A percentile compares a stretch with the other conserved stretches of the same genome.
Evolutionary conservation across 2,329 filamentous ascomycete species (phyloP).

Genomic region (Calonectria hawksworthii): DNA sequence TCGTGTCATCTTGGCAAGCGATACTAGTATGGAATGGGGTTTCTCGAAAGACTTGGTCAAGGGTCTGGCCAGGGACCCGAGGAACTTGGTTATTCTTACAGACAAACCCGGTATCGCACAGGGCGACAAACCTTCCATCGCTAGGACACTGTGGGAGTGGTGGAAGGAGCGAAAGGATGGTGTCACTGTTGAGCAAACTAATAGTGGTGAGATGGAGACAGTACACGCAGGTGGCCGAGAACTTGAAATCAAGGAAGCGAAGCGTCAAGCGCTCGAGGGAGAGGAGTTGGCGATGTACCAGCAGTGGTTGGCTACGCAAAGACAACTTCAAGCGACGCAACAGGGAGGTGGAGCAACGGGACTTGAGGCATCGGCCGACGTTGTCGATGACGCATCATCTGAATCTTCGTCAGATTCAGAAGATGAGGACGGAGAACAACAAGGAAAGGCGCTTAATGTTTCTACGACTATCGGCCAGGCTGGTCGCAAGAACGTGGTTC

Average conservation of each 20-base stretch:
- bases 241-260: slow-evolving; percentile 72
- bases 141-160: slow-evolving; percentile 83
- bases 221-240: slow-evolving; percentile 75
- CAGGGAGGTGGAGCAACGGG: slow-evolving; percentile 77
- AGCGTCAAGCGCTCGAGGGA: slow-evolving; percentile 76
- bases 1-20: slow-evolving; percentile 90
- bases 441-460: slow-evolving; percentile 91
- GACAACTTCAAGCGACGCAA: slow-evolving; percentile 86
- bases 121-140: slow-evolving; percentile 69
- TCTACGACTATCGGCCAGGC: slow-evolving; percentile 88
- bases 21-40: slow-evolving; percentile 93
- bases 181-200: slow-evolving; percentile 69
- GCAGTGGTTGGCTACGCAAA: slow-evolving; percentile 90
- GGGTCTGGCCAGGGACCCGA: slow-evolving; percentile 79
- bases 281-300: slow-evolving; percentile 88
- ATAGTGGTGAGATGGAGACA: slow-evolving; percentile 73
- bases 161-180: slow-evolving; percentile 79
- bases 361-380: slow-evolving; percentile 79
- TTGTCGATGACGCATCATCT: slow-evolving; percentile 86
- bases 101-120: slow-evolving; percentile 72
- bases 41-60: slow-evolving; percentile 88
- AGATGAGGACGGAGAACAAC: slow-evolving; percentile 89
- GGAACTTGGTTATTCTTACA: slow-evolving; percentile 89
- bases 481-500: slow-evolving; percentile 85
- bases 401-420: slow-evolving; percentile 90